Conservation (phyloP, 2,329 filamentous ascomycete species). For the Shiraia bambusicola region DNA sequence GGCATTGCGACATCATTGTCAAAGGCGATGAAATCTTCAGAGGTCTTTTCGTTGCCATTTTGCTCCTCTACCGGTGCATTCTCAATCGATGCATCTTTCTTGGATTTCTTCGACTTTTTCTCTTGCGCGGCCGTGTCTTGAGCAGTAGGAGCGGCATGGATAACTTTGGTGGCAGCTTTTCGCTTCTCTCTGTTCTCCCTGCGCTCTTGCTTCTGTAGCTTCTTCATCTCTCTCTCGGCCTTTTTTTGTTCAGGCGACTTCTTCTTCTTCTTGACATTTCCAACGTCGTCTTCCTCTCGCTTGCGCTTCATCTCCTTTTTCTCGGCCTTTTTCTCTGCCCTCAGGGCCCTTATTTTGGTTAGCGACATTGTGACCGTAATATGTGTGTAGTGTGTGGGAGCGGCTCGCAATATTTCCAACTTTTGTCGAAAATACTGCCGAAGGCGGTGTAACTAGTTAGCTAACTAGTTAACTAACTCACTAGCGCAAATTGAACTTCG, state of each 20-base stretch:
- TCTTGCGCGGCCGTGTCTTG: conserved; percentile 21
- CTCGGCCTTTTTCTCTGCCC: conserved; percentile 25
- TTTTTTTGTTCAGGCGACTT: conserved; percentile 19
- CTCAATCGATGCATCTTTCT: conserved; percentile 12
- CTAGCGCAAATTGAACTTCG: conserved; percentile 19
- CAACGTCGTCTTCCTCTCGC: conserved; percentile 30
- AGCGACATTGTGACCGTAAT: conserved; percentile 17
- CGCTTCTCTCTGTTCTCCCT: conserved; percentile 3
- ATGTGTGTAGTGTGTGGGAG: conserved; percentile 9
- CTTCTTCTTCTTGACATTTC: conserved; percentile 36
- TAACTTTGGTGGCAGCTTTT: conserved; percentile 13
- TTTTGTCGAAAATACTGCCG: conserved; percentile 26
- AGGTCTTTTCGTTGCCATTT: conserved; percentile 9
- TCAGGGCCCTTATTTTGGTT: conserved; percentile 9
- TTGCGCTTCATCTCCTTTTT: conserved; percentile 33
- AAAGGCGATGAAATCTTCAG: conserved; percentile 18
- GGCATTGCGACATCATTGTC: conserved; percentile 22
- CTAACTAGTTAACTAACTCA: too few relatives aligned
- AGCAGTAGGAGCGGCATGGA: too few relatives aligned
- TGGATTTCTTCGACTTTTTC: conserved; percentile 27
- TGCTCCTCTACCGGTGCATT: conserved; percentile 11
- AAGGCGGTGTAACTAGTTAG: conserved; percentile 19
- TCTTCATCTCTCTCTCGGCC: conserved; percentile 17
- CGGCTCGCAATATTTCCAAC: conserved; percentile 12
- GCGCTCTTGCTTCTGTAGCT: conserved; percentile 3